Conservation (phyloP, 2,329 filamentous ascomycete genomes). For the Fusarium floridanum region DNA sequence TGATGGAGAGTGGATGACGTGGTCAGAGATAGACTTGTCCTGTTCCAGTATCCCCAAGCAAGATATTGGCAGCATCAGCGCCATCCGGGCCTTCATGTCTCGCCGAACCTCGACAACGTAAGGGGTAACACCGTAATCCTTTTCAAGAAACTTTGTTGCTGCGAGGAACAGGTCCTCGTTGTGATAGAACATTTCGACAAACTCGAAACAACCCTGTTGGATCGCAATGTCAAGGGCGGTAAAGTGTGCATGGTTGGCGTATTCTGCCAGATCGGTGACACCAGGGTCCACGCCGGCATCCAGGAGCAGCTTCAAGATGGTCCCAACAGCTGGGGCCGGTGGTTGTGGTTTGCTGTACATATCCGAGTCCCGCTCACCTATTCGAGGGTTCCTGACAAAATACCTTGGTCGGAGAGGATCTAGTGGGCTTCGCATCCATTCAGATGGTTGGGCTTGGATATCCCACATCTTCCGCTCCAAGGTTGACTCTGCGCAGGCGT, state of each 20-base stretch:
- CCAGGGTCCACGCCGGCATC: conserved; percentile 2
- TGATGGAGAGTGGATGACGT: background rate
- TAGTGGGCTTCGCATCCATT: background rate
- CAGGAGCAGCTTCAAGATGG: conserved; percentile 28
- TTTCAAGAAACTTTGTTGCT: background rate
- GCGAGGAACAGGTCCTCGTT: conserved; percentile 15
- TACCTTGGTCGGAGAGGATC: conserved; percentile 15
- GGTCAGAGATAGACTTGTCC: background rate
- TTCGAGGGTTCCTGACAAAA: background rate
- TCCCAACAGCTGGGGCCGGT: background rate
- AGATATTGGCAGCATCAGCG: conserved; percentile 20
- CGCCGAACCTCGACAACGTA: background rate
- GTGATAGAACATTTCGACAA: conserved; percentile 22
- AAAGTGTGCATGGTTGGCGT: no score
- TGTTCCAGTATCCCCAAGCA: background rate
- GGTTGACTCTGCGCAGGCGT: conserved; percentile 32
- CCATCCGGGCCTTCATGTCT: conserved; percentile 25
- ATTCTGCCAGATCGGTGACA: background rate
- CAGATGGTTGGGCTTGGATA: background rate
- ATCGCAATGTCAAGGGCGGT: conserved; percentile 38
- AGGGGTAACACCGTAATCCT: background rate
- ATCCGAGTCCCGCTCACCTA: background rate
- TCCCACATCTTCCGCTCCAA: conserved; percentile 32
- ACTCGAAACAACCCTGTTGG: conserved; percentile 6
- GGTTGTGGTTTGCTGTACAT: background rate